phyloP scores from a whole-genome alignment of 2,329 filamentous ascomycete genomes.

The Paracoccidioides brasiliensis region DNA sequence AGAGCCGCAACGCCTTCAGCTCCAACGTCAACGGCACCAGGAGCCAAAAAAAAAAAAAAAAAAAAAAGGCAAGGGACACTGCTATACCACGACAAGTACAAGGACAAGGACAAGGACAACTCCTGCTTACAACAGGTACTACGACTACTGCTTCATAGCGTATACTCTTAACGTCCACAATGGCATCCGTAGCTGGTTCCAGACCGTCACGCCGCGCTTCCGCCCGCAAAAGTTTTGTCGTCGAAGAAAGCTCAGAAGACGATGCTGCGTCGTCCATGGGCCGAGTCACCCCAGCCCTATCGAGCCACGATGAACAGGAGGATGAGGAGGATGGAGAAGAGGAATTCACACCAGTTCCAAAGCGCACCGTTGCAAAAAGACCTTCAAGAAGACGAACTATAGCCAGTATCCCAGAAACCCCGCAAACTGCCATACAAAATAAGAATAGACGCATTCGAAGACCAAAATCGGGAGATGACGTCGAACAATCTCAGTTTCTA shows the following conservation, averaged over 20 bases:
- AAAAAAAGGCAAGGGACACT: neutral
- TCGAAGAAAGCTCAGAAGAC: conserved; percentile 69
- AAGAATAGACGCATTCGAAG: conserved; percentile 29
- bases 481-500: conserved; percentile 1
- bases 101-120: neutral
- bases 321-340: conserved; percentile 55
- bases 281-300: conserved; percentile 32
- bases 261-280: conserved; percentile 39
- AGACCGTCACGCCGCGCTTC: conserved; percentile 48
- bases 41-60: too few relatives aligned
- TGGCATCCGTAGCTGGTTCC: conserved; percentile 25
- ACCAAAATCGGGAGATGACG: conserved; percentile 26
- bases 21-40: conserved; percentile 4
- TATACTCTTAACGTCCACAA: conserved; percentile 11
- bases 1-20: conserved; percentile 3
- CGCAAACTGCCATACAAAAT: conserved; percentile 16
- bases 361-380: conserved; percentile 44
- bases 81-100: too few relatives aligned
- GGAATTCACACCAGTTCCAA: conserved; percentile 65
- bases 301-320: conserved; percentile 35
- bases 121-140: neutral
- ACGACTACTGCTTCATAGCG: neutral
- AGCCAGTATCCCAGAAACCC: conserved; percentile 37
- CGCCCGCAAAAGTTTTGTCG: conserved; percentile 56
- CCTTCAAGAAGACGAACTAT: conserved; percentile 43